phyloP scores from a whole-genome alignment of 345 rosid genomes.

The Eucalyptus decipiens region DNA sequence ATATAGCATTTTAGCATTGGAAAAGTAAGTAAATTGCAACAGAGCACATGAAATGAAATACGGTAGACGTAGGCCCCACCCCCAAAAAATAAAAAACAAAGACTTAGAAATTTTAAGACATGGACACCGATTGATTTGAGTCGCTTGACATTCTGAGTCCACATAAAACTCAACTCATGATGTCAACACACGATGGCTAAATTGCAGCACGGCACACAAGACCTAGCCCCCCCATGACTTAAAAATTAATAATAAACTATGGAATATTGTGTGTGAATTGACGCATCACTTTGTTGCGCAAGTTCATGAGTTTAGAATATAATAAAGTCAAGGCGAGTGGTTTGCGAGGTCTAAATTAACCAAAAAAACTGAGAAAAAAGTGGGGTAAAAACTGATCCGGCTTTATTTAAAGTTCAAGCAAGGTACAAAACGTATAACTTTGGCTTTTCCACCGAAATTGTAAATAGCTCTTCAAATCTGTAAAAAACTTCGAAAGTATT shows the following conservation, averaged over 20 bases:
- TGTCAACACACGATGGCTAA: too few species aligned
- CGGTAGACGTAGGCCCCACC: neutral
- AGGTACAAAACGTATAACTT: neutral
- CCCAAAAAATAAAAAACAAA: too few species aligned
- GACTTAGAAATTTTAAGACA: too few species aligned
- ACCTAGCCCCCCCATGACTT: neutral
- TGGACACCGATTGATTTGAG: neutral
- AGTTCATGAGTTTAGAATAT: neutral
- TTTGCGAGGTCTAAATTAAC: neutral
- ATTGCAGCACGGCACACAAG: too few species aligned
- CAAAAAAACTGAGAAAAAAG: too few species aligned
- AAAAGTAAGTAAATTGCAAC: neutral
- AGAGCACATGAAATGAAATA: neutral
- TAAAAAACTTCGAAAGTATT: neutral
- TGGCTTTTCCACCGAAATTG: neutral
- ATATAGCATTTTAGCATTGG: neutral
- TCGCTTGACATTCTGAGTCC: accelerated
- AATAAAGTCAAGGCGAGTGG: neutral
- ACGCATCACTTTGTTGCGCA: too few species aligned
- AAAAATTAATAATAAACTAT: neutral
- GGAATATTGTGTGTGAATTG: too few species aligned
- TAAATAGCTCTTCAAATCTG: neutral
- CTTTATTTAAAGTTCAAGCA: neutral
- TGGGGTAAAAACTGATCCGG: neutral
- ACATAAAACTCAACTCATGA: too few species aligned